Conservation (phyloP, 306 rosid species). For the Lagenaria siceraria region DNA sequence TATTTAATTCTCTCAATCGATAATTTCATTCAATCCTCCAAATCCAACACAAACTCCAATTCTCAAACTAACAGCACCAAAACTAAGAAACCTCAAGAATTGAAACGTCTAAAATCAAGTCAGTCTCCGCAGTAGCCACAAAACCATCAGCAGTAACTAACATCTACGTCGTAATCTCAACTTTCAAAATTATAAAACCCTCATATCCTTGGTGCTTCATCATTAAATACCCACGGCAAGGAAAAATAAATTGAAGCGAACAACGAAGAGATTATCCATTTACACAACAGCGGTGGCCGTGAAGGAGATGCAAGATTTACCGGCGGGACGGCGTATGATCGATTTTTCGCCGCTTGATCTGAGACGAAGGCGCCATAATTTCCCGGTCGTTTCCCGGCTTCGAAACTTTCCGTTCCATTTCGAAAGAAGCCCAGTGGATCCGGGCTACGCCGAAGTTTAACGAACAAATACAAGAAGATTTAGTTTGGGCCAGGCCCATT, state of each 20-base stretch:
- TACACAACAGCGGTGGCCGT: background rate
- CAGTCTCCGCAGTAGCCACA: background rate
- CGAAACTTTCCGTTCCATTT: background rate
- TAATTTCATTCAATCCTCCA: background rate
- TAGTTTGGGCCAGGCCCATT: background rate
- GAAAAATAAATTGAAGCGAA: background rate
- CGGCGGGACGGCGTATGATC: background rate
- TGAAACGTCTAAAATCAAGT: background rate
- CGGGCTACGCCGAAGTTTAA: background rate
- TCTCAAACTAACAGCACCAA: background rate
- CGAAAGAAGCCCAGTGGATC: background rate
- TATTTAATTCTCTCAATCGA: background rate
- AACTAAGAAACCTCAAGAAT: background rate
- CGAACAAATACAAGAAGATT: background rate
- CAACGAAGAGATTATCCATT: background rate
- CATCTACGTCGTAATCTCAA: background rate
- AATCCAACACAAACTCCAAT: background rate
- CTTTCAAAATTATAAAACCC: background rate
- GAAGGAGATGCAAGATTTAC: background rate
- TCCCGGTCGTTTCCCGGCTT: background rate
- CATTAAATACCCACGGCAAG: background rate
- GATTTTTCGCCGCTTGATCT: background rate
- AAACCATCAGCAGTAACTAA: background rate
- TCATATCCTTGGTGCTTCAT: background rate
- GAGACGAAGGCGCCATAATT: conserved; percentile 1